Evolutionary conservation across 768 basidiomycete genomes (phyloP).

Genomic region (Tricholoma flavovirens): DNA sequence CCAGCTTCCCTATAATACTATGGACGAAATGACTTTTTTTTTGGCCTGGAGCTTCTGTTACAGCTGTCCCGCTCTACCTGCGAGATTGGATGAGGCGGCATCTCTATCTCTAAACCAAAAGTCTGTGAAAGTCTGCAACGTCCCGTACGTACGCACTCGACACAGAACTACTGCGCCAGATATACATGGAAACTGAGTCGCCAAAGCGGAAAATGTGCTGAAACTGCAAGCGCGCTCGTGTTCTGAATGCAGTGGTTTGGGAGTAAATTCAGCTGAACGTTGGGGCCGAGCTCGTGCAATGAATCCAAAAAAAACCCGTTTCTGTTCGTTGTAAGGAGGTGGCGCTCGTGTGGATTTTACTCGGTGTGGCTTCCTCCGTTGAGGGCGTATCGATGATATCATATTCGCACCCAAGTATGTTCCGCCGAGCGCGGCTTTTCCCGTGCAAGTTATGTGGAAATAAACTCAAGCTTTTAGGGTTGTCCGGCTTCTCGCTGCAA

Average conservation of each 20-base stretch:
- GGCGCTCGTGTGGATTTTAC: not conserved
- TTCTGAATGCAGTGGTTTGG: not conserved
- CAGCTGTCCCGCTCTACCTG: no score
- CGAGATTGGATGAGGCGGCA: no score
- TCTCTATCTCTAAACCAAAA: not conserved
- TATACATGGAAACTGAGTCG: not conserved
- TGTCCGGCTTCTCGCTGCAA: not conserved
- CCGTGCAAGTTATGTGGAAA: not conserved
- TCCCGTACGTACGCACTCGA: not conserved
- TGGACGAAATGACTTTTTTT: no score
- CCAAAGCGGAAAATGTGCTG: not conserved
- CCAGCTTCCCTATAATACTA: no score
- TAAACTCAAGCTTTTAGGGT: conserved; percentile 1
- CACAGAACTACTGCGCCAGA: not conserved
- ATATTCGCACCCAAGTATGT: not conserved
- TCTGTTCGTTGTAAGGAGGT: not conserved
- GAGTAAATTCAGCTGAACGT: not conserved
- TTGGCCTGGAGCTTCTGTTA: no score
- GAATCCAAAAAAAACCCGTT: not conserved
- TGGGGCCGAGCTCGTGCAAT: not conserved
- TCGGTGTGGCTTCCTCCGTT: not conserved
- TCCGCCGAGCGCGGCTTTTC: not conserved
- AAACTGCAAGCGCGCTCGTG: not conserved
- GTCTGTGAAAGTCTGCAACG: not conserved
- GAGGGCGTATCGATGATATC: not conserved